Conservation (phyloP, 164 flowering plant genomes). For the Kingdonia uniflora region DNA sequence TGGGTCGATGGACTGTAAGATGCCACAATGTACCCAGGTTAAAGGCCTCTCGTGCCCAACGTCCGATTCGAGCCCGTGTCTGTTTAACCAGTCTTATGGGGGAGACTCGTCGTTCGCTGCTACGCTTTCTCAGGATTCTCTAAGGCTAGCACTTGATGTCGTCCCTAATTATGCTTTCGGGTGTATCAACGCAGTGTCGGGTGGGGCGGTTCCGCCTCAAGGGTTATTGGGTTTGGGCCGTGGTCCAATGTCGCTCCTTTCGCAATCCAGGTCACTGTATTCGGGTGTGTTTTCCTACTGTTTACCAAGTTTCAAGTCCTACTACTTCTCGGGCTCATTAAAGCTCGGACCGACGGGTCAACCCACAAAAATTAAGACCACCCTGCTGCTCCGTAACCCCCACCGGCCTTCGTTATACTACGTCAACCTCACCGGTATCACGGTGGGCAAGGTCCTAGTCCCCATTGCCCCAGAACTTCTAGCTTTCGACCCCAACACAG, state of each 20-base stretch:
- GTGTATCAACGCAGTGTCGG: conserved; percentile 48
- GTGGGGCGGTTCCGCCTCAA: conserved; percentile 64
- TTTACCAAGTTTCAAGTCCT: conserved; percentile 73
- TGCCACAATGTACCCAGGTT: conserved; percentile 52
- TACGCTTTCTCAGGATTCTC: conserved; percentile 47
- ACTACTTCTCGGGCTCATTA: conserved; percentile 85
- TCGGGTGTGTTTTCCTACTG: conserved; percentile 81
- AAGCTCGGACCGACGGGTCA: conserved; percentile 71
- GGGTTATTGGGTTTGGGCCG: conserved; percentile 92
- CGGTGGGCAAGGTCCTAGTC: conserved; percentile 49
- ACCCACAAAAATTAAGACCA: conserved; percentile 55
- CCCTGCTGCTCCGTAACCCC: conserved; percentile 72
- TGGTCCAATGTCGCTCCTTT: conserved; percentile 63
- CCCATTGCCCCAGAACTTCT: conserved; percentile 36
- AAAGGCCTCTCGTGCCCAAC: conserved; percentile 54
- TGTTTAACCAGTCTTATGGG: conserved; percentile 73
- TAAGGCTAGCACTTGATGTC: conserved; percentile 29
- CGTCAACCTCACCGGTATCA: conserved; percentile 71
- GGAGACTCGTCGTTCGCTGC: conserved; percentile 69
- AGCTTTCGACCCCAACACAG: conserved; percentile 62
- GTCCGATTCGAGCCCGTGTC: conserved; percentile 35
- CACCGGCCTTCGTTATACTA: conserved; percentile 79
- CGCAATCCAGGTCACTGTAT: conserved; percentile 60
- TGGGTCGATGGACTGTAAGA: conserved; percentile 41
- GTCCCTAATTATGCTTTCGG: conserved; percentile 62